A percentile compares a stretch with the other conserved stretches of the same genome.
These are phyloP conservation scores for Schizothecium vesticola DNA, from an alignment of 495 filamentous ascomycete genomes.

Conservation along the genomic window DNA sequence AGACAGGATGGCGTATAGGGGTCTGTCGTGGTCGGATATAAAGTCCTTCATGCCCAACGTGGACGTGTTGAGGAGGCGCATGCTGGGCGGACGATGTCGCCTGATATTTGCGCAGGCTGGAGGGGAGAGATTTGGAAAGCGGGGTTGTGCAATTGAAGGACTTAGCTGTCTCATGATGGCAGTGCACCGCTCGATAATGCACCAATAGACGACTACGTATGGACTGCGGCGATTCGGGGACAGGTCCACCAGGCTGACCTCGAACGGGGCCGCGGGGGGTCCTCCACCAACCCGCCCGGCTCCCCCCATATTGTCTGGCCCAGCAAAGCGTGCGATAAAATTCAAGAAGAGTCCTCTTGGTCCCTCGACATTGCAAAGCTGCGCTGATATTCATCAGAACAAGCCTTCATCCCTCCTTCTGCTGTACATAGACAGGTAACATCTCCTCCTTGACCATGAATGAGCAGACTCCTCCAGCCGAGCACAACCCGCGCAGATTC, in stretches of 20 bases:
- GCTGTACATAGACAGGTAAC: background rate
- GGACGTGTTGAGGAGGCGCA: slow-evolving; percentile 1
- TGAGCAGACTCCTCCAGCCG: background rate
- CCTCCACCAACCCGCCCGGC: background rate
- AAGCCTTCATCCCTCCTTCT: background rate
- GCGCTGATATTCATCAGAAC: background rate
- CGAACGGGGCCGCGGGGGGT: too few species aligned
- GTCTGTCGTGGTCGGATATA: slow-evolving; percentile 3
- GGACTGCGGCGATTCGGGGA: background rate
- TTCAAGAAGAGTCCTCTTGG: background rate
- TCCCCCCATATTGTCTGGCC: background rate
- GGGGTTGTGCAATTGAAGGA: background rate
- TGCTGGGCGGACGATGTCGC: background rate
- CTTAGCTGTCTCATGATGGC: background rate
- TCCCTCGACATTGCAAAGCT: background rate
- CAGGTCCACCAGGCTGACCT: too few species aligned
- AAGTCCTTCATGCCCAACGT: background rate
- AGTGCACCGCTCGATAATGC: background rate
- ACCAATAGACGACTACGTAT: background rate
- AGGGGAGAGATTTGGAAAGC: background rate
- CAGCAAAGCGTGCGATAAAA: background rate
- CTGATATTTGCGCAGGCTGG: background rate
- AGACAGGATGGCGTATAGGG: slow-evolving; percentile 14
- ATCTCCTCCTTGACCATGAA: background rate
- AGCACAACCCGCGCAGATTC: slow-evolving; percentile 1